Base-by-base conservation (phyloP, 2,329 filamentous ascomycete species). In the Kalaharituber pfeilii region DNA sequence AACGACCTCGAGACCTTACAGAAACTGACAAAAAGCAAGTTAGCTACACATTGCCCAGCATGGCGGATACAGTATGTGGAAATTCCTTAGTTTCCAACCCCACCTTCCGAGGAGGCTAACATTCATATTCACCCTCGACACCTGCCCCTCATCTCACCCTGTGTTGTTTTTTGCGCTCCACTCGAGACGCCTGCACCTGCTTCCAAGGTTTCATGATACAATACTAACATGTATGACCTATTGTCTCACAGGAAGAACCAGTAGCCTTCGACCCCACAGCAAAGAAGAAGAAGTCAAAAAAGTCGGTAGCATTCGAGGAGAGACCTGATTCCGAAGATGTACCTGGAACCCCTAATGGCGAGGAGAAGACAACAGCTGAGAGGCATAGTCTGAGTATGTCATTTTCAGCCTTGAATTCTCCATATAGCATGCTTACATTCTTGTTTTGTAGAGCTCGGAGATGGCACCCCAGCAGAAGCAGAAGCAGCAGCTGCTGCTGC, bases 321-420 rank as follows among this genome's bases (percentile, higher is more conserved):
- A 56, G 55, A 76, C 81, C 65, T 76, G 77, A 67, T 87, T 84
- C 70, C 80, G 82, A 66, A 84, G 88, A 72, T 94, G 96, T 73
- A 93, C 75, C 77, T 18, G 33, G 33, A 5, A 47, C 42, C 18
- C 42, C 42, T 64, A 69, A 74, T 66, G 79, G 82, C 65, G 84
- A 86, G 65, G 76, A 82, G 64, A 87, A 87, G 73, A 79, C 82
- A 62, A 85, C 84, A 65, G 86, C 86, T 62, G 78, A 83, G 73
- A 86, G 81, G 67, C 86, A 93, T 71, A 77, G 80, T 67, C 70
- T 79, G 65, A 75, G 79, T 80, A 80, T n/a, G n/a, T n/a, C n/a
- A n/a, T n/a, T n/a, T n/a, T n/a, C n/a, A n/a, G n/a, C n/a, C n/a
- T n/a, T n/a, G n/a, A n/a, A n/a, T n/a, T n/a, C 44, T 75, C 76